Conservation (phyloP, 2,329 filamentous ascomycete genomes). For the Ilyonectria destructans region DNA sequence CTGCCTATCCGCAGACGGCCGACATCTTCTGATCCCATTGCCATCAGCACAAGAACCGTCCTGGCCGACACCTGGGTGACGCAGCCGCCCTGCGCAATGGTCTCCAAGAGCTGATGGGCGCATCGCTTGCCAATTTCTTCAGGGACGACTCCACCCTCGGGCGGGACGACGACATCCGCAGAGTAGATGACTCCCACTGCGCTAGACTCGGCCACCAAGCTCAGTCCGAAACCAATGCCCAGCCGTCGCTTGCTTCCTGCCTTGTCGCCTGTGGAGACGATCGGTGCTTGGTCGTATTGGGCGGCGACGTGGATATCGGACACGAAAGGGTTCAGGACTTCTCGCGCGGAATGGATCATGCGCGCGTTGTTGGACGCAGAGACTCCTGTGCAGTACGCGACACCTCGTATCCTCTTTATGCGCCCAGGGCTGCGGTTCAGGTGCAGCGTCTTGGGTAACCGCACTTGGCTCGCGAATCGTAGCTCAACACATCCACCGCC, state of each 20-base stretch:
- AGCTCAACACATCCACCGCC: slow-evolving; percentile 95
- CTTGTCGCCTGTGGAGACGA: slow-evolving; percentile 70
- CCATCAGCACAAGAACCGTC: slow-evolving; percentile 91
- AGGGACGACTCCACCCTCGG: slow-evolving; percentile 85
- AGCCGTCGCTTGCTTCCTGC: slow-evolving; percentile 73
- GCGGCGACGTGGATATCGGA: slow-evolving; percentile 93
- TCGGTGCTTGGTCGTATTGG: slow-evolving; percentile 79
- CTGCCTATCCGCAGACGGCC: slow-evolving; percentile 87
- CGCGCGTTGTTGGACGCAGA: slow-evolving; percentile 93
- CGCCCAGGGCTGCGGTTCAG: slow-evolving; percentile 85
- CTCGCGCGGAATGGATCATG: slow-evolving; percentile 93
- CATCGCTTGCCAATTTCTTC: slow-evolving; percentile 93
- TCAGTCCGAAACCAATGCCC: slow-evolving; percentile 93
- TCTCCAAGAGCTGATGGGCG: slow-evolving; percentile 90
- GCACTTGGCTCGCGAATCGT: slow-evolving; percentile 92
- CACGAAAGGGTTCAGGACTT: slow-evolving; percentile 88
- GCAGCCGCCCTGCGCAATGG: slow-evolving; percentile 86
- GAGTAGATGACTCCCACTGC: slow-evolving; percentile 87
- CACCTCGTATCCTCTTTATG: slow-evolving; percentile 90
- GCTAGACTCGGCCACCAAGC: slow-evolving; percentile 92
- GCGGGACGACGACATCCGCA: slow-evolving; percentile 84
- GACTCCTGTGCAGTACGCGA: slow-evolving; percentile 94
- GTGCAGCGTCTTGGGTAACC: slow-evolving; percentile 94
- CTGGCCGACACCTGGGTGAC: slow-evolving; percentile 80
- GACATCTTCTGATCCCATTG: slow-evolving; percentile 97